Evolutionary conservation across 2,329 filamentous ascomycete genomes (phyloP).

Genomic region (Lecanicillium sp.): DNA sequence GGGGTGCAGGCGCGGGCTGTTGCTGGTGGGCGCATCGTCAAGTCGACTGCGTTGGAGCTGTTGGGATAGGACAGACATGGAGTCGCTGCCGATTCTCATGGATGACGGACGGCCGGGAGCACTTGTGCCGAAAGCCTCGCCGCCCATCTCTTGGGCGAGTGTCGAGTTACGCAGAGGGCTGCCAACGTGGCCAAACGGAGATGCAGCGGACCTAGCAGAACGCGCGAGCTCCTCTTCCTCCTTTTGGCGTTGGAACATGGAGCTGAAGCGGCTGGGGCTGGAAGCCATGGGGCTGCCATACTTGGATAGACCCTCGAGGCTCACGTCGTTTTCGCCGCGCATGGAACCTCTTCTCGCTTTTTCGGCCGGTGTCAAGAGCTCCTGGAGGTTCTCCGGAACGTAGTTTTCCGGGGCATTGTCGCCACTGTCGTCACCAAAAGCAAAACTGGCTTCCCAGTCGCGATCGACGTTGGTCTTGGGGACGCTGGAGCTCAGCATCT

Average conservation of each 20-base stretch:
- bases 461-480: constrained; percentile 57
- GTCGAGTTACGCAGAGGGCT: constrained; percentile 60
- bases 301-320: constrained; percentile 45
- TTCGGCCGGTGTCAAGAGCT: constrained; percentile 60
- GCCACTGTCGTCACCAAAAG: constrained; percentile 71
- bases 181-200: constrained; percentile 61
- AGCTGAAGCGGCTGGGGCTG: constrained; percentile 56
- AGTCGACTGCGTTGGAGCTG: constrained; percentile 57
- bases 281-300: constrained; percentile 56
- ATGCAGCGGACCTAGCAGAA: constrained; percentile 33
- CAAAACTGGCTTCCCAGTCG: constrained; percentile 63
- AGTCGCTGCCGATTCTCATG: constrained; percentile 40
- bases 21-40: constrained; percentile 37
- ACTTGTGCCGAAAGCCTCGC: constrained; percentile 38
- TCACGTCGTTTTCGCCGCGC: constrained; percentile 47
- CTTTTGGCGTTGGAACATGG: constrained; percentile 54
- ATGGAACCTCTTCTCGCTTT: constrained; percentile 59
- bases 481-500: constrained; percentile 62
- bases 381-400: constrained; percentile 65
- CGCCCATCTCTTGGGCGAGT: constrained; percentile 47
- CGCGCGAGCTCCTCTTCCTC: constrained; percentile 47
- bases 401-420: constrained; percentile 45
- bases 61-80: constrained; percentile 54
- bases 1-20: constrained; percentile 47
- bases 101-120: constrained; percentile 34